Evolutionary conservation across 208 protist genomes (phyloP).

Genomic region (Crithidia thermophila): DNA sequence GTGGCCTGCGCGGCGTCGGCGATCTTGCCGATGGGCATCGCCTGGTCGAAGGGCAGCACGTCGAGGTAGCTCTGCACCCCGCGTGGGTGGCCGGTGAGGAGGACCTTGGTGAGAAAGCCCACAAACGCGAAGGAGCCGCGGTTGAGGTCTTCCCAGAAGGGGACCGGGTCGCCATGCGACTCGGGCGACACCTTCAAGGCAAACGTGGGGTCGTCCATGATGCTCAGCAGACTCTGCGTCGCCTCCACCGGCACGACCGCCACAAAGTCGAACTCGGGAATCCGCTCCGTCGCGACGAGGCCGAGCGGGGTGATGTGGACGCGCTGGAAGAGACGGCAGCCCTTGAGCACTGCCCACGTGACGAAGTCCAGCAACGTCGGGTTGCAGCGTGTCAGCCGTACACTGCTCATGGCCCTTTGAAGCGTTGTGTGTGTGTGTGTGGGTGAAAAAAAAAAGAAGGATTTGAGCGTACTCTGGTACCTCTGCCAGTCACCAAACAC

Average conservation of each 20-base stretch:
- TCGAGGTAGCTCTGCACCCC: constrained; percentile 84
- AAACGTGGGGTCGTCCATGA: constrained; percentile 61
- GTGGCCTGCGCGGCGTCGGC: constrained; percentile 72
- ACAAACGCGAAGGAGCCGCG: constrained; percentile 79
- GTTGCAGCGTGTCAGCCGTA: constrained; percentile 76
- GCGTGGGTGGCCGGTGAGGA: constrained; percentile 69
- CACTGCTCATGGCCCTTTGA: constrained; percentile 39
- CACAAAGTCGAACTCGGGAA: constrained; percentile 90
- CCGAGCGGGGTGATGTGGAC: constrained; percentile 82
- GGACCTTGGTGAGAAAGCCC: constrained; percentile 63
- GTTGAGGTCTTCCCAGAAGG: constrained; percentile 81
- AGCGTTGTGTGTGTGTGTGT: not conserved
- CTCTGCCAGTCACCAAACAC: no score
- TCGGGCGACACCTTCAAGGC: constrained; percentile 72
- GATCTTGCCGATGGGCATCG: constrained; percentile 70
- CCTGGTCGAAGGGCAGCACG: constrained; percentile 78
- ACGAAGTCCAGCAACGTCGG: constrained; percentile 89
- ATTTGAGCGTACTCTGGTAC: no score
- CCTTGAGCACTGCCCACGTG: constrained; percentile 87
- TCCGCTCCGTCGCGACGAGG: constrained; percentile 75
- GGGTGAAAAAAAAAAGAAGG: not conserved
- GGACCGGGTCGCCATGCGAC: constrained; percentile 63
- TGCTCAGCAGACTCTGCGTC: constrained; percentile 74
- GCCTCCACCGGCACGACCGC: constrained; percentile 75
- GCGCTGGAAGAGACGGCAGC: constrained; percentile 85